Percentiles rank a stretch among this genome's conserved stretches.
These are phyloP conservation scores for Simplicillium sp. DNA, from an alignment of 2,329 filamentous ascomycete genomes.

Conservation along the genomic window DNA sequence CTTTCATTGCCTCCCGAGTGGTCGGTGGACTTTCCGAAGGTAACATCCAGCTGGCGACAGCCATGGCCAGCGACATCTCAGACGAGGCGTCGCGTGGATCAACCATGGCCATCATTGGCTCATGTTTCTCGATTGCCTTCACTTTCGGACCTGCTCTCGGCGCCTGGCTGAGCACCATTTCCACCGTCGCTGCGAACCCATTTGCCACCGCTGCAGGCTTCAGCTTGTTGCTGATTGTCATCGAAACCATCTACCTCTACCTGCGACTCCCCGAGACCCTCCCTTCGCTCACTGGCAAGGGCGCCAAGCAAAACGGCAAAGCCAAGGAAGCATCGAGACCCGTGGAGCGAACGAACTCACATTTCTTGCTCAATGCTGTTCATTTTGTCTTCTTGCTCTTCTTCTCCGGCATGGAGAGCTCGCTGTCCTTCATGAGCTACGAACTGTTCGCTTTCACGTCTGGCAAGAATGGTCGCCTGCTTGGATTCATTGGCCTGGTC, in stretches of 20 bases:
- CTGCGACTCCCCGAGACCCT: conserved; percentile 78
- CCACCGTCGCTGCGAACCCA: conserved; percentile 74
- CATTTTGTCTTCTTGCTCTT: conserved; percentile 92
- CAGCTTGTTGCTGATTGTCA: conserved; percentile 72
- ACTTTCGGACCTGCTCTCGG: conserved; percentile 92
- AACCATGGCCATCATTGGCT: conserved; percentile 93
- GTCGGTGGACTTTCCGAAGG: conserved; percentile 93
- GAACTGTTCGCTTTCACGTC: conserved; percentile 81
- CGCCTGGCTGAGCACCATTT: conserved; percentile 71
- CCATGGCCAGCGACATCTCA: conserved; percentile 93
- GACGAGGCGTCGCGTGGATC: conserved; percentile 75
- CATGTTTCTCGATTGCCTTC: conserved; percentile 94
- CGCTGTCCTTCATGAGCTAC: conserved; percentile 93
- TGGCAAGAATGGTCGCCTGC: conserved; percentile 70
- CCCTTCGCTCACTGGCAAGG: conserved; percentile 40
- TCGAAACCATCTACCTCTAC: conserved; percentile 86
- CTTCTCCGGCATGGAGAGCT: conserved; percentile 98
- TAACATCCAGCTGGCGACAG: conserved; percentile 91
- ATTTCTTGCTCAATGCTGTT: conserved; percentile 69
- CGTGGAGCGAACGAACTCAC: conserved; percentile 65
- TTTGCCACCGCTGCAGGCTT: conserved; percentile 90
- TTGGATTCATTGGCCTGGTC: conserved; percentile 85
- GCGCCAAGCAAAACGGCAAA: conserved; percentile 11
- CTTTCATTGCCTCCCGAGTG: conserved; percentile 85
- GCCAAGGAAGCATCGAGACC: conserved; percentile 13